Evolutionary conservation across 2,329 filamentous ascomycete genomes (phyloP), one percentile per base, ranked within the genome.

Genomic region (Clonostachys rosea): DNA sequence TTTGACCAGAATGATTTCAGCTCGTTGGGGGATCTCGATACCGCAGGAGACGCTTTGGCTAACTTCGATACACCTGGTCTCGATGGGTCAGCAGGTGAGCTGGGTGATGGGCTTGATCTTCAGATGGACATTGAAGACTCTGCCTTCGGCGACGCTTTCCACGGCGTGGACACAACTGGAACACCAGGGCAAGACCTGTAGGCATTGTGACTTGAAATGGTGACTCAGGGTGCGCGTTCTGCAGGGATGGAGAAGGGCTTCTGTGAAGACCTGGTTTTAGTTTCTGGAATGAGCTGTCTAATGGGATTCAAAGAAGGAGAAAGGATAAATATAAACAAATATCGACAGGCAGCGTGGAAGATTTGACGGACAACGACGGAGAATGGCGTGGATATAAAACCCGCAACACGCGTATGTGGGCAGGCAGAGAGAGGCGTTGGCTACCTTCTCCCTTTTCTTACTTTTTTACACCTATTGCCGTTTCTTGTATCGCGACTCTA

Each of bases 91-190:
- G 67, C 63, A 3, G 73, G 69, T 5, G 75, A 73, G 33, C 64
- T 79, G 5, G 78, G 71, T 18, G 78, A 81, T 40, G 80, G 77
- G 9, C 63, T 79, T n/a, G 76, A 79, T 60, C 63, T 84, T 45
- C 75, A 78, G 55, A 78, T 84, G 69, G 86, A 85, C 52, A 78
- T 90, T 71, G 86, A 89, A 42, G 86, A 91, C 58, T 89, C 85
- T 35, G 89, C 87, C 2, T 94, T 94, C 68, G 89, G 87, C 4
- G 87, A 94, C 56, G 89, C 89, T 1, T 89, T 92, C 66, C 87
- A 91, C 56, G 81, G 78, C 5, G 77, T 83, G 12, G 75, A 73
- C 33, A 56, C 60, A 40, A 61, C 60, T 10, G 63, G 57, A 45
- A 72, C 68, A 30, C 66, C 67, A 3, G 63, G 57, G 20, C 60